Evolutionary conservation across 73 alveolate genomes (phyloP).

Genomic region (Tetrahymena borealis): DNA sequence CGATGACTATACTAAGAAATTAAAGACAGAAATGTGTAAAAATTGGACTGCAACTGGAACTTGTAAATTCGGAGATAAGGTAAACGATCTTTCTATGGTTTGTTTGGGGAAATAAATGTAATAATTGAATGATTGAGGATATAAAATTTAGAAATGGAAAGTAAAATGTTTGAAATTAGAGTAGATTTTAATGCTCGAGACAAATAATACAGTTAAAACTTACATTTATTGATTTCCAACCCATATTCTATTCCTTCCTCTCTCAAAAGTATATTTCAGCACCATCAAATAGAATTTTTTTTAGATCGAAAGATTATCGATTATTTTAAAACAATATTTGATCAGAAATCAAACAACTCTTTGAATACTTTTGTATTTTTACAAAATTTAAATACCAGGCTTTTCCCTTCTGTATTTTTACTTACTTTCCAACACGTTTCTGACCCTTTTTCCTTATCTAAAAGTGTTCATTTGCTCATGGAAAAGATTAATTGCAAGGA

Average conservation of each 20-base stretch:
- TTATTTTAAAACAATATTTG: neutral
- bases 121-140: too few relatives aligned
- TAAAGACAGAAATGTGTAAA: constrained; percentile 66
- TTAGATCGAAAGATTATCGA: neutral
- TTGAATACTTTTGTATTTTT: too few relatives aligned
- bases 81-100: neutral
- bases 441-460: neutral
- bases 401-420: neutral
- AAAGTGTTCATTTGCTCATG: constrained; percentile 90
- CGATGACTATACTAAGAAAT: constrained; percentile 58
- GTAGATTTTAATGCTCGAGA: too few relatives aligned
- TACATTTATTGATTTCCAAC: too few relatives aligned
- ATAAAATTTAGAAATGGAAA: too few relatives aligned
- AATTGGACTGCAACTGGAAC: constrained; percentile 54
- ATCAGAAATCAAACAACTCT: neutral
- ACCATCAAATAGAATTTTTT: too few relatives aligned
- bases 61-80: constrained; percentile 57
- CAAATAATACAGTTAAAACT: too few relatives aligned
- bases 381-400: too few relatives aligned
- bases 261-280: too few relatives aligned
- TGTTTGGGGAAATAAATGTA: too few relatives aligned
- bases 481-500: constrained; percentile 60
- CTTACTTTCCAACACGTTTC: neutral
- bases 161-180: too few relatives aligned
- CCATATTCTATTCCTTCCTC: too few relatives aligned